Percentiles rank a stretch among this genome's conserved stretches.
phyloP scores from a whole-genome alignment of 441 rosid species.

The Lagerstroemia fauriei region DNA sequence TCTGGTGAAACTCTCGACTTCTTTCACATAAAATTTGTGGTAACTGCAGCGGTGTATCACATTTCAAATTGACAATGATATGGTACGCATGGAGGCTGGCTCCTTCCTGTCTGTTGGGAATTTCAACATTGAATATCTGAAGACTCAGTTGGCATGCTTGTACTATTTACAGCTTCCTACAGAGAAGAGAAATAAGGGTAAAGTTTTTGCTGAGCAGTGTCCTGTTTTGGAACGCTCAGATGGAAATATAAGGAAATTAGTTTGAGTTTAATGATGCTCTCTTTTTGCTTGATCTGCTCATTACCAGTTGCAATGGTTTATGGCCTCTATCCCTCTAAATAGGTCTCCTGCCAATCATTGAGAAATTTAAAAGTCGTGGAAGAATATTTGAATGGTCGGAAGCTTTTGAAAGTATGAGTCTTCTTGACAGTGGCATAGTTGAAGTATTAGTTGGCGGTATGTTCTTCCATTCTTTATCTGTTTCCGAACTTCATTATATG shows the following conservation, averaged over 20 bases:
- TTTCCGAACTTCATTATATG: not conserved
- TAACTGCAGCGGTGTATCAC: conserved; percentile 53
- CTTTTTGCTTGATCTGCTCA: not conserved
- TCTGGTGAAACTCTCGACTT: conserved; percentile 7
- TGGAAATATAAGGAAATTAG: not conserved
- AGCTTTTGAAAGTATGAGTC: conserved; percentile 43
- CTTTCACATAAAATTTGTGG: conserved; percentile 25
- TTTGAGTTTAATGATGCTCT: not conserved
- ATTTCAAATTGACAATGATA: conserved; percentile 58
- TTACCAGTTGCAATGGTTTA: not conserved
- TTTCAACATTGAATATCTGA: conserved; percentile 53
- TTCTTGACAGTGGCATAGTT: conserved; percentile 44
- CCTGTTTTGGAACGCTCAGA: not conserved
- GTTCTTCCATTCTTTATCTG: conserved; percentile 23
- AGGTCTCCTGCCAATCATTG: conserved; percentile 94
- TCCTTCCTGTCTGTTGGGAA: conserved; percentile 40
- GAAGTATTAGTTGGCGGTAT: conserved; percentile 72
- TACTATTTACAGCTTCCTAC: conserved; percentile 75
- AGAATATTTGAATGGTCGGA: conserved; percentile 55
- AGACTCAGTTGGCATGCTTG: conserved; percentile 79
- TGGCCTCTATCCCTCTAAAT: not conserved
- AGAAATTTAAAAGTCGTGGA: conserved; percentile 59
- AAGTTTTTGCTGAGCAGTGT: not conserved
- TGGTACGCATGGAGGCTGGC: conserved; percentile 47
- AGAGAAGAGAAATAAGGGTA: conserved; percentile 80